Base-by-base conservation (phyloP, 2,329 filamentous ascomycete species). In the Pezicula rhizophila region DNA sequence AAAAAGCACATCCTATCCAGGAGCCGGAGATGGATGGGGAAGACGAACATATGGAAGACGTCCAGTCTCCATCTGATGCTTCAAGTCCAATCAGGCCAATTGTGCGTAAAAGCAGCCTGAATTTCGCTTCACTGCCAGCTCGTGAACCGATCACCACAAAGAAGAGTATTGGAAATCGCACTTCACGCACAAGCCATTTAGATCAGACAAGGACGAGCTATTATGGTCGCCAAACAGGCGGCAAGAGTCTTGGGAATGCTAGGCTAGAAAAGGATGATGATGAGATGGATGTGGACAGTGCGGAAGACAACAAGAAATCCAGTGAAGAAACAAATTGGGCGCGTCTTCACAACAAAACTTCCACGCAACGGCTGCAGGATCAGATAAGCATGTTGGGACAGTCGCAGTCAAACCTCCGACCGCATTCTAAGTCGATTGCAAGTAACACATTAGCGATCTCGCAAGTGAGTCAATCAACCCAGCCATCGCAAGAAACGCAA, bases 311-410 rank as follows among this genome's bases (percentile, higher is more conserved):
- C n/a, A 25, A 6, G 7, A 42, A 42, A 8, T 26, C 18, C 18
- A 66, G 72, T 41, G 61, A 72, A 28, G 76, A 81, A 20, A 69
- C 71, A 2, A 74, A 75, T 35, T 52, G 61, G 46, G 75, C 77
- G 5, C 78, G 75, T 57, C 67, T 77, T 2, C 85, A 92, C 61
- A 89, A 83, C 68, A 95, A 95, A 65, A 91, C 89, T 0, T 95
- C 93, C n/a, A 96, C 93, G 0, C 91, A 97, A 66, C 78, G 88
- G 39, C 74, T 99, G 14, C 90, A 96, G 56, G 92, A 97, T 60
- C 89, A 91, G 59, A 97, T 99, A 59, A 95, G 84, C 61, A 78
- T 79, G 70, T 70, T 85, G 44, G 80, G 80, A 14, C 79, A 84
- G 57, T 73, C 74, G 0, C 78, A 65, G 47, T 50, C 61, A 10